Evolutionary conservation across 192 early-diverging fungal species (phyloP), one percentile per base, ranked within the genome.

Genomic region (Pilobolus umbonatus): DNA sequence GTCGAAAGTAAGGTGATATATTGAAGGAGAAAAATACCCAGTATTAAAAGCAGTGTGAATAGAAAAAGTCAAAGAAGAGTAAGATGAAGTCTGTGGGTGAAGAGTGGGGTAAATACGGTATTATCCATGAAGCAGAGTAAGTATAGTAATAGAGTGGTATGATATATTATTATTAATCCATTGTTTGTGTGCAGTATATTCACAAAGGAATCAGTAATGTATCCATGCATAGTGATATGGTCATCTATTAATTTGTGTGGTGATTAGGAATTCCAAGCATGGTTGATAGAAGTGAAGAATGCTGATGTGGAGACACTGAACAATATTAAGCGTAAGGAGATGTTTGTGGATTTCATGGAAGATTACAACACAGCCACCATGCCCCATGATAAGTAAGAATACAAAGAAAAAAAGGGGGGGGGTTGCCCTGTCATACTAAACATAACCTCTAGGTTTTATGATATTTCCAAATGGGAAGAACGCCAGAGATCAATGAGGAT

Each of bases 291-390:
- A 47, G 76, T 80, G 9, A 75, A 79, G 53, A 52, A 76, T 2
- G 43, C 69, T 8, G 64, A 76, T 48, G 63, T 73, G 0, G 81
- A 83, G 45, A 69, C 68, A 7, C 56, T 80, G 44, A 73, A 64
- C 7, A 73, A 77, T 31, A 64, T 54, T 40, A 74, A 75, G 42
- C 68, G 73, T 55, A 83, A 83, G 55, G 67, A 77, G 15, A 56
- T 77, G 29, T 83, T 83, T 55, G 5, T 75, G 11, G 75, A 74
- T 15, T 83, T 80, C 57, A 80, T 83, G 76, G 81, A 83, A 61
- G 81, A 83, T 51, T 83, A 73, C 56, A 83, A 83, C 32, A 83
- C 81, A 3, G 81, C 77, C 9, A 83, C 81, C 0, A 77, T 83
- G 74, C 74, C 81, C 5, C 81, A 83, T 64, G 75, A 78, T 60